Evolutionary conservation across 1,284 basidiomycete species (phyloP).

Genomic region (Leccinum angustisporum): DNA sequence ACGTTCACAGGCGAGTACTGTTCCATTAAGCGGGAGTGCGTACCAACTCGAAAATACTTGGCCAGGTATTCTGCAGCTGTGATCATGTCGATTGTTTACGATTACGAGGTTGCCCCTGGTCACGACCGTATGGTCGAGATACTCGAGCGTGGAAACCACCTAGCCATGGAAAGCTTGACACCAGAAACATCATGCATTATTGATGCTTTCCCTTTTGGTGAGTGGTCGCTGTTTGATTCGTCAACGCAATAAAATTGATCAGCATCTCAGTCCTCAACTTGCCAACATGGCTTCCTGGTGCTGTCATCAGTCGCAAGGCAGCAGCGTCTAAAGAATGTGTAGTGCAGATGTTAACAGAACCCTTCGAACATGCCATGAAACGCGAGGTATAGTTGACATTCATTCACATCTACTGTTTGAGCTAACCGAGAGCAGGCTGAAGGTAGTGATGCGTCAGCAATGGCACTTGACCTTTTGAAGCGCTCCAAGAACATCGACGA

Average conservation of each 20-base stretch:
- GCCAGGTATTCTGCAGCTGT: constrained; percentile 24
- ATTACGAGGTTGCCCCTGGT: constrained; percentile 18
- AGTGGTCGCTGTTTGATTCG: background rate
- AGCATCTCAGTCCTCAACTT: constrained; percentile 19
- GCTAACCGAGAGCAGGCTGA: constrained; percentile 12
- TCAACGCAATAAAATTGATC: background rate
- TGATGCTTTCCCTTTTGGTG: constrained; percentile 24
- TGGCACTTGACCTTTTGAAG: constrained; percentile 22
- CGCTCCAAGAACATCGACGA: background rate
- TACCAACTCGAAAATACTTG: background rate
- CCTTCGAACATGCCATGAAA: constrained; percentile 21
- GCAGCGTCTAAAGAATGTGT: constrained; percentile 15
- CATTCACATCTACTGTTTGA: background rate
- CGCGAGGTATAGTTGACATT: constrained; percentile 14
- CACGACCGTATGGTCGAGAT: constrained; percentile 24
- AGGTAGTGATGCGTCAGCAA: constrained; percentile 8
- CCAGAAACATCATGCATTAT: constrained; percentile 22
- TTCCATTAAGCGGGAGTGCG: background rate
- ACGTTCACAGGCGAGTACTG: constrained; percentile 21
- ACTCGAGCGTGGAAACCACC: constrained; percentile 13
- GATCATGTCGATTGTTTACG: constrained; percentile 28
- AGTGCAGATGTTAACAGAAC: constrained; percentile 17
- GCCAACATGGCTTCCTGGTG: constrained; percentile 31
- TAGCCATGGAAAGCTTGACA: constrained; percentile 18
- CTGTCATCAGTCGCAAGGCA: constrained; percentile 17